A percentile compares a stretch with the other conserved stretches of the same genome.
phyloP scores from a whole-genome alignment of 495 filamentous ascomycete genomes.

The Parathielavia appendiculata region DNA sequence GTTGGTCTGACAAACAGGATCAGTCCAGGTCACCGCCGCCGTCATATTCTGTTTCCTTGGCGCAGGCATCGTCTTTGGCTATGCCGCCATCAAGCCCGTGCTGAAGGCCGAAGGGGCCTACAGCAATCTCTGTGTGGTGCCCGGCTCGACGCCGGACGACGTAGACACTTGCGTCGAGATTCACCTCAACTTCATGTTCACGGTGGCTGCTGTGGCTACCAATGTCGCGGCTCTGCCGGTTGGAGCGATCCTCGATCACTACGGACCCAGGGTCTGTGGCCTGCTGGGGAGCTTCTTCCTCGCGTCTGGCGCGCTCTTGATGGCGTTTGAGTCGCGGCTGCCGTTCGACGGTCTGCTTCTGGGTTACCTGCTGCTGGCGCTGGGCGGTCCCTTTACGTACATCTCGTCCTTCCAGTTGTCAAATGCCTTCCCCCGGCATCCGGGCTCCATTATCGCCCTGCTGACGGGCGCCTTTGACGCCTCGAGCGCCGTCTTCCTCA shows the following conservation, averaged over 20 bases:
- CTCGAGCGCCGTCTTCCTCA: constrained; percentile 77
- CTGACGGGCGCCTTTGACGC: constrained; percentile 89
- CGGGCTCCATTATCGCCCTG: constrained; percentile 76
- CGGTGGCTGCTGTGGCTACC: constrained; percentile 80
- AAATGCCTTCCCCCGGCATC: constrained; percentile 82
- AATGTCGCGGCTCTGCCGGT: constrained; percentile 75
- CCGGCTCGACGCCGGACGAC: constrained; percentile 50
- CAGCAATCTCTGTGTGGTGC: constrained; percentile 49
- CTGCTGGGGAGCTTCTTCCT: constrained; percentile 67
- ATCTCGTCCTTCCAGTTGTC: constrained; percentile 90
- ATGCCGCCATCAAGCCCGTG: constrained; percentile 78
- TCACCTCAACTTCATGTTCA: constrained; percentile 89
- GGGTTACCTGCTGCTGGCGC: constrained; percentile 74
- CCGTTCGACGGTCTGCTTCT: constrained; percentile 68
- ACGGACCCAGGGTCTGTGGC: constrained; percentile 71
- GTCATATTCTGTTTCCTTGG: constrained; percentile 79
- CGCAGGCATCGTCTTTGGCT: constrained; percentile 77
- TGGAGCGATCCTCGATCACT: constrained; percentile 79
- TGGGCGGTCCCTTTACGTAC: constrained; percentile 87
- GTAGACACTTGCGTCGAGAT: constrained; percentile 65
- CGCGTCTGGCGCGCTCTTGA: constrained; percentile 60
- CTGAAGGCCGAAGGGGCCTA: constrained; percentile 74
- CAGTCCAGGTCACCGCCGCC: constrained; percentile 58
- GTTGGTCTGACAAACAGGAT: neutral
- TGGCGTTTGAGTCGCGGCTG: constrained; percentile 62